Evolutionary conservation across 1,284 basidiomycete genomes (phyloP), one percentile per base, ranked within the genome.

Genomic region (Ceratobasidium sp.): DNA sequence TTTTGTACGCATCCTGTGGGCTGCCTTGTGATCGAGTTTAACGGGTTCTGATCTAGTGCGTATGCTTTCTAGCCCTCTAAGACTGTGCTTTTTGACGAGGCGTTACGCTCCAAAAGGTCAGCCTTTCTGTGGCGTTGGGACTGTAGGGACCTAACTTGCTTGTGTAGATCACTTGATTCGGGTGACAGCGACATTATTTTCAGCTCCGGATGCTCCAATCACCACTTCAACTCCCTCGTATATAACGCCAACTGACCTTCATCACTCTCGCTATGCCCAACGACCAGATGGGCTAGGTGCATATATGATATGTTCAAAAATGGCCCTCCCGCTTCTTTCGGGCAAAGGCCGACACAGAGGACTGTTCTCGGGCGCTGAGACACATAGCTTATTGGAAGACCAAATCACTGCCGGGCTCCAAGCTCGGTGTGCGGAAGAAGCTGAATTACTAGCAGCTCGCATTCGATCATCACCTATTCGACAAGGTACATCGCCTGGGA

Each of bases 291-390:
- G 65, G 28, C 1, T 28, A 21, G 65, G 65, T 32, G 26, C 53
- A 2, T 70, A 70, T 23, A 58, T 70, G 23, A 12, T 53, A 34
- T 70, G 65, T 48, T 70, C 65, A 14, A 70, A 43, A 52, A 70
- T 32, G 10, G 53, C 65, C 39, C 36, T 70, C 26, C 65, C 52
- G 21, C 26, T 70, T 14, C 43, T 57, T 12, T 45, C 53, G 8
- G 65, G 65, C 36, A 70, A 58, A 39, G 65, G 65, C 32, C 65
- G 65, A 21, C 65, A 70, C 28, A 39, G 65, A 48, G 65, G 53
- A 8, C 1, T 58, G 30, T 70, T 70, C 46, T 53, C 65, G 3
- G 65, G 53, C 1, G 65, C 43, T 18, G 53, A 70, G 32, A n/a
- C 53, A 9, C 65, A 58, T 41, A 23, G 53, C 9, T 14, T 70